Percentiles rank a stretch among this genome's conserved stretches.
These are phyloP conservation scores for Aspergillus luchuensis DNA, from an alignment of 2,329 filamentous ascomycete genomes.

Conservation along the genomic window DNA sequence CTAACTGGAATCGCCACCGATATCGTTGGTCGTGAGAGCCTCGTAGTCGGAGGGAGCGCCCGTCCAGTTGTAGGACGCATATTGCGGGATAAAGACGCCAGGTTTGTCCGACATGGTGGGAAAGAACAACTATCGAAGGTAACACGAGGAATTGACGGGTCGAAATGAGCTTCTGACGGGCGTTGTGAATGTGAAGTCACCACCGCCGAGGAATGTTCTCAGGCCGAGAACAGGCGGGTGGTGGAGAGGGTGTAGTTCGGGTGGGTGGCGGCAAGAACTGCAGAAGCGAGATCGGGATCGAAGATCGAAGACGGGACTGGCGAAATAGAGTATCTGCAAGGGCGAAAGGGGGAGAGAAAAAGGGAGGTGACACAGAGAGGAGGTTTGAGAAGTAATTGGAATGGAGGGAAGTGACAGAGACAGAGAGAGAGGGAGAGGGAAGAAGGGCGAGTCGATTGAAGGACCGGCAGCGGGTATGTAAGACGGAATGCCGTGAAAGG, in stretches of 20 bases:
- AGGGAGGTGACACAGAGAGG: too few species aligned
- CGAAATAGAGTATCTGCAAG: neutral
- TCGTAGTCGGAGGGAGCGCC: constrained; percentile 48
- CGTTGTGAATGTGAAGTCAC: neutral
- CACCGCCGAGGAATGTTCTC: constrained; percentile 6
- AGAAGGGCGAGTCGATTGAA: neutral
- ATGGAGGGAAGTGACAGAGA: neutral
- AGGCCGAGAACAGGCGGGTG: constrained; percentile 8
- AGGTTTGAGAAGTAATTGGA: too few species aligned
- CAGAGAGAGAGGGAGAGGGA: neutral
- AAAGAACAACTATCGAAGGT: neutral
- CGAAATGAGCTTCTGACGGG: neutral
- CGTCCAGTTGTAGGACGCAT: constrained; percentile 54
- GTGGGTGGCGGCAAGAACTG: neutral
- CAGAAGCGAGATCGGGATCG: neutral
- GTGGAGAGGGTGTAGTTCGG: neutral
- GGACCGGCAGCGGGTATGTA: neutral
- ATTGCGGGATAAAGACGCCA: constrained; percentile 42
- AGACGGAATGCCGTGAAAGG: constrained; percentile 2
- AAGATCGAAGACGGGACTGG: neutral
- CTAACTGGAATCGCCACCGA: constrained; percentile 79
- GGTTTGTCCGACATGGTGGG: constrained; percentile 34
- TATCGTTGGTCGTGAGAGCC: constrained; percentile 55
- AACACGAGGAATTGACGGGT: neutral
- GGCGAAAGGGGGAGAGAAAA: neutral